Evolutionary conservation across 2,329 filamentous ascomycete genomes (phyloP), one percentile per base, ranked within the genome.

Genomic region (Fusarium austroafricanum): DNA sequence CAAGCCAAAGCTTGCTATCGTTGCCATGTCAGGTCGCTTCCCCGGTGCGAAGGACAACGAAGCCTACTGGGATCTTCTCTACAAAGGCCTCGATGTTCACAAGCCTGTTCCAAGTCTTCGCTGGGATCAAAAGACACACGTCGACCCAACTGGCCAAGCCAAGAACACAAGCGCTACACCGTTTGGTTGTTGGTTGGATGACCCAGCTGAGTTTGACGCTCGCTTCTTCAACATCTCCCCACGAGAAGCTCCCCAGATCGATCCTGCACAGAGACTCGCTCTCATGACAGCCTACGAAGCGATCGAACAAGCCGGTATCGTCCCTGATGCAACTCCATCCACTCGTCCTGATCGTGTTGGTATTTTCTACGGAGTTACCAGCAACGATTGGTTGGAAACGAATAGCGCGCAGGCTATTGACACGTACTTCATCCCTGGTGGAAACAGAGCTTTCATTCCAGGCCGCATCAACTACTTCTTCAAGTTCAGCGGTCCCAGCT

Each of bases 301-400:
- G 0, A 81, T 92, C 23, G 89, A 92, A 73, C 87, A 87, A 81
- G 87, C 87, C 21, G 89, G 89, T 2, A 86, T 89, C 63, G 87
- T 90, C 2, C 86, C 87, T 1, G 87, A 89, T 71, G 82, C 86
- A 47, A 90, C 87, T 0, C 86, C 88, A 0, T 89, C 88, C 0
- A 90, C 88, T 2, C 86, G 87, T 5, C 67, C 73, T 0, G 71
- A 80, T n/a, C 78, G 83, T 0, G 88, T 93, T 35, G 92, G 91
- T 37, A 90, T 89, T 0, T 94, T 92, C 73, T 93, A 92, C 65
- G 92, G 91, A 26, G 88, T 91, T 74, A 91, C 91, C 2, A 92
- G 89, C 51, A 90, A 94, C 65, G 92, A 94, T 74, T 94, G 89
- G 86, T 85, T 89, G 79, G 92, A 94, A 86, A 88, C 92, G 59